A percentile compares a stretch with the other conserved stretches of the same genome.
Conservation (phyloP, 495 filamentous ascomycete species). For the Eremomyces bilateralis region DNA sequence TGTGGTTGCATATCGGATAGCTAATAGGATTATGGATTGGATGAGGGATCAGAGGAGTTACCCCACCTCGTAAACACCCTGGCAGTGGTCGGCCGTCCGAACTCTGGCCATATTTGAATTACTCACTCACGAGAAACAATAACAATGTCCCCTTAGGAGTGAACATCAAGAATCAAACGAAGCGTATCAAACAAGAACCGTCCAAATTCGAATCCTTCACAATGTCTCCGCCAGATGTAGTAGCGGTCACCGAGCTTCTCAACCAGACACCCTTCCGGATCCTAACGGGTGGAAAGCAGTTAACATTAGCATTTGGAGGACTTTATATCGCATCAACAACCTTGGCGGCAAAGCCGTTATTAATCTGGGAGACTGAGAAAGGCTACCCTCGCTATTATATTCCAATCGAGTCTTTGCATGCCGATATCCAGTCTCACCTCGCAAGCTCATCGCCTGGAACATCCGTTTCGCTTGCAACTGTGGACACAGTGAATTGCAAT, state of each 20-base stretch:
- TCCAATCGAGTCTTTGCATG: constrained; percentile 3
- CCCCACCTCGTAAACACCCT: too few species aligned
- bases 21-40: too few species aligned
- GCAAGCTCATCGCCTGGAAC: not conserved
- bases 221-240: not conserved
- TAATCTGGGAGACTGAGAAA: constrained; percentile 4
- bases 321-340: constrained; percentile 6
- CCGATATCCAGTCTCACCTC: not conserved
- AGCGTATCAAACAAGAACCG: too few species aligned
- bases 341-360: constrained; percentile 1
- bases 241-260: constrained; percentile 1
- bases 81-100: too few species aligned
- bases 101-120: too few species aligned
- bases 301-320: constrained; percentile 4
- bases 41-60: too few species aligned
- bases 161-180: too few species aligned
- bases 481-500: not conserved
- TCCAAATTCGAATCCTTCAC: not conserved
- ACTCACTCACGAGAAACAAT: not conserved
- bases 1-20: too few species aligned
- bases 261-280: not conserved
- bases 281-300: not conserved
- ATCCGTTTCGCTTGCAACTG: not conserved
- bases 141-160: not conserved
- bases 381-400: constrained; percentile 5